Conservation (phyloP, 1,284 basidiomycete species). For the Sanghuangporus sanghuang region DNA sequence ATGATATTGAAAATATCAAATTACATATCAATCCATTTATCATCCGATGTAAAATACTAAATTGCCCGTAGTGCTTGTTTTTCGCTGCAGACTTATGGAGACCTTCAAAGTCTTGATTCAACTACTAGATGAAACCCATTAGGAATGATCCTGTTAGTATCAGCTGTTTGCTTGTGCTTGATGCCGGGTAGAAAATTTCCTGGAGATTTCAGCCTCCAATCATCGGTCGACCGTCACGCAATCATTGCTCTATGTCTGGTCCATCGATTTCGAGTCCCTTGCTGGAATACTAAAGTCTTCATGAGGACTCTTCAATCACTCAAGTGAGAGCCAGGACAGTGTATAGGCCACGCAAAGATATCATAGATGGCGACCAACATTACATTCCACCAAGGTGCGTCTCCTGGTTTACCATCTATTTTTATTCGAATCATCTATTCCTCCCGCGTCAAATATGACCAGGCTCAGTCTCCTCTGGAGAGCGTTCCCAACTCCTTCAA, state of each 20-base stretch:
- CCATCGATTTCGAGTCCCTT: not conserved
- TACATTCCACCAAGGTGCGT: slow-evolving; percentile 64
- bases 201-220: not conserved
- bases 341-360: not conserved
- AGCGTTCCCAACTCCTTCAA: slow-evolving; percentile 63
- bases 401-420: not conserved
- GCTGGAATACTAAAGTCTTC: not conserved
- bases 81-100: no score
- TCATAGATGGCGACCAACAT: slow-evolving; percentile 77
- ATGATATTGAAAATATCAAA: no score
- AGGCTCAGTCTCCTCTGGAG: slow-evolving; percentile 71
- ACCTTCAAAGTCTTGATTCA: no score
- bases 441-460: no score
- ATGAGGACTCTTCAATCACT: not conserved
- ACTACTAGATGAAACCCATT: no score
- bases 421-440: no score
- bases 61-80: no score
- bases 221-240: not conserved
- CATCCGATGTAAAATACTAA: no score
- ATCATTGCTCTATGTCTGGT: not conserved
- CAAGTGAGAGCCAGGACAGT: not conserved
- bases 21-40: no score
- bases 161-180: no score
- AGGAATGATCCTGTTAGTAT: no score
- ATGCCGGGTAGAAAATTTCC: no score